Evolutionary conservation across 2,329 filamentous ascomycete genomes (phyloP), one percentile per base, ranked within the genome.

Genomic region (Saccharata proteae): DNA sequence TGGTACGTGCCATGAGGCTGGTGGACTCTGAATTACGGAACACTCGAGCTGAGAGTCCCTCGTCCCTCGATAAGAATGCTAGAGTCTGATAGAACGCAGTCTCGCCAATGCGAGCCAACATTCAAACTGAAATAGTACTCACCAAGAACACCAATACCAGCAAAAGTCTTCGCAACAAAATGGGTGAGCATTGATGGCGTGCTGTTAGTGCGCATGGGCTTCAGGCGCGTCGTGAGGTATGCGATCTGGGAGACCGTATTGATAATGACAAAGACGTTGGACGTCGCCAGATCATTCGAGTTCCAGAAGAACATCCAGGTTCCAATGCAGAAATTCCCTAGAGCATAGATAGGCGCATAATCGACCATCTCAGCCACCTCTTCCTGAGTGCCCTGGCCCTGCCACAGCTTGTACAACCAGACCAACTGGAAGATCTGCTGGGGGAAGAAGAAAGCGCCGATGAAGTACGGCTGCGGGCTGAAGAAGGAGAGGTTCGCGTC

Each of bases 301-400:
- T 74, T 74, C 70, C 70, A 75, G 54, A 72, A 73, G 41, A 74
- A 61, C 69, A 74, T 72, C 69, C 69, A 72, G 3, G 62, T 65
- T 21, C 68, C 70, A 35, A 74, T 74, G 43, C 70, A 73, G 2
- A 72, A 34, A 43, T 74, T 74, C 0, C 70, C 71, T 4, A 73
- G 34, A 3, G 56, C 55, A 43, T 74, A 74, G 37, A 61, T 69
- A 3, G 69, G 70, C 7, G 64, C 65, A 41, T 63, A 74, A 31
- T 62, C 60, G 4, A 67, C 55, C 52, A 74, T 72, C 28, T 58
- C 52, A 4, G 58, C 51, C 1, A 64, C 40, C 19, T 71, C 64
- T 26, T 56, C 55, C 23, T 54, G 48, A 20, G 51, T 60, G 1
- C 57, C 48, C 29, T 65, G 55, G 6, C 66, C 51, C 30, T 59